A percentile compares a stretch with the other conserved stretches of the same genome.
Evolutionary conservation across 2,329 filamentous ascomycete species (phyloP).

Genomic region (Botryotinia globosa): DNA sequence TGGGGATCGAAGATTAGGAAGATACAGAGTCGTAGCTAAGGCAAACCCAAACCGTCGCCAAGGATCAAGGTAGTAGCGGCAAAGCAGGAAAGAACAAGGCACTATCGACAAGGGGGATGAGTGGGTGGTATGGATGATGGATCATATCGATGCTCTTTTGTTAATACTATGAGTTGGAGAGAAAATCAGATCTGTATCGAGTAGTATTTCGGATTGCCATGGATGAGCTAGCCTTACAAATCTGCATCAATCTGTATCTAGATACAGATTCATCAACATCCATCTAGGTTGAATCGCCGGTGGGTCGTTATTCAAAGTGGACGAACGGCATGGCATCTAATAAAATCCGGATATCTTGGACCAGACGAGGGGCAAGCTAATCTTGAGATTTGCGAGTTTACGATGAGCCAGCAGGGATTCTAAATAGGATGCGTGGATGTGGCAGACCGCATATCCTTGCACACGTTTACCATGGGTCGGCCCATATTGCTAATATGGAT

Average conservation of each 20-base stretch:
- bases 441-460: constrained; percentile 10
- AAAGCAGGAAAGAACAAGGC: constrained; percentile 1
- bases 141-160: neutral
- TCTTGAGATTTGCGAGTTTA: constrained; percentile 21
- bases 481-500: neutral
- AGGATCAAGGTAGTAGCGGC: constrained; percentile 8
- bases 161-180: neutral
- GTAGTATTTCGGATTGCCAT: neutral
- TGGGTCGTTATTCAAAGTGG: constrained; percentile 11
- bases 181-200: neutral
- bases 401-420: constrained; percentile 13
- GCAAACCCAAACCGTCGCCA: constrained; percentile 4
- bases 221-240: neutral
- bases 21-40: constrained; percentile 12
- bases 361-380: constrained; percentile 16
- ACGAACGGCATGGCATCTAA: constrained; percentile 8
- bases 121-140: neutral
- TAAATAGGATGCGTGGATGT: constrained; percentile 17
- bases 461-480: constrained; percentile 12
- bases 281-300: constrained; percentile 9
- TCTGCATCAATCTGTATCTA: constrained; percentile 1
- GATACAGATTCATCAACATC: constrained; percentile 8
- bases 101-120: neutral
- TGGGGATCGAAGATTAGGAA: neutral
- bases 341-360: neutral